phyloP scores from a whole-genome alignment of 2,329 filamentous ascomycete genomes.

The Harringtonia lauricola region DNA sequence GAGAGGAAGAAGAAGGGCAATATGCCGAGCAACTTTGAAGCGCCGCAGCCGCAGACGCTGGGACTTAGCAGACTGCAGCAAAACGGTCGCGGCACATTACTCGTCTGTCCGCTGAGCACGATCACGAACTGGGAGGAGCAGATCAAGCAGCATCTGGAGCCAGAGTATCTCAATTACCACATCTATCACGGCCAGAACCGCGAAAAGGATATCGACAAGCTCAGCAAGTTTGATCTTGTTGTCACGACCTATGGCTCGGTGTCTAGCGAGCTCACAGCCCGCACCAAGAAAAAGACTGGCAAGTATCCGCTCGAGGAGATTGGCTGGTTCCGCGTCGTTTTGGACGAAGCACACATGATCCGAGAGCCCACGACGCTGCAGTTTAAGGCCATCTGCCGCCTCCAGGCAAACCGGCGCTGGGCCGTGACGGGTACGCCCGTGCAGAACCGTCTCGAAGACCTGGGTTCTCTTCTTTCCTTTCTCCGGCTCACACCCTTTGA shows the following conservation, averaged over 20 bases:
- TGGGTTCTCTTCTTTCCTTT: conserved; percentile 79
- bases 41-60: conserved; percentile 30
- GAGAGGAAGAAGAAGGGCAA: conserved; percentile 26
- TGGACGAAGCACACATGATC: conserved; percentile 93
- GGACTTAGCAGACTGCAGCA: conserved; percentile 40
- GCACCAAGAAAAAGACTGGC: conserved; percentile 48
- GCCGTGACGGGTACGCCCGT: conserved; percentile 95
- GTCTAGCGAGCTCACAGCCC: conserved; percentile 62
- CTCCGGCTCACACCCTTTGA: conserved; percentile 78
- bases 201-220: conserved; percentile 53
- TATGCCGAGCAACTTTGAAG: conserved; percentile 20
- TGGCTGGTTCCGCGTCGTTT: conserved; percentile 86
- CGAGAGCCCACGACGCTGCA: conserved; percentile 73
- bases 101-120: conserved; percentile 83
- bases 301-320: conserved; percentile 60
- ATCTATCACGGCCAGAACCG: conserved; percentile 79
- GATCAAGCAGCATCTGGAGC: conserved; percentile 67
- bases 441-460: conserved; percentile 85
- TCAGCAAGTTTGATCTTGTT: conserved; percentile 70
- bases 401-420: conserved; percentile 78
- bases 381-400: conserved; percentile 71
- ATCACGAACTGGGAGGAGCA: conserved; percentile 93
- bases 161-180: conserved; percentile 56
- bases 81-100: conserved; percentile 70
- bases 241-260: conserved; percentile 91